phyloP scores from a whole-genome alignment of 2,329 filamentous ascomycete species.

The Colletotrichum spaethianum region DNA sequence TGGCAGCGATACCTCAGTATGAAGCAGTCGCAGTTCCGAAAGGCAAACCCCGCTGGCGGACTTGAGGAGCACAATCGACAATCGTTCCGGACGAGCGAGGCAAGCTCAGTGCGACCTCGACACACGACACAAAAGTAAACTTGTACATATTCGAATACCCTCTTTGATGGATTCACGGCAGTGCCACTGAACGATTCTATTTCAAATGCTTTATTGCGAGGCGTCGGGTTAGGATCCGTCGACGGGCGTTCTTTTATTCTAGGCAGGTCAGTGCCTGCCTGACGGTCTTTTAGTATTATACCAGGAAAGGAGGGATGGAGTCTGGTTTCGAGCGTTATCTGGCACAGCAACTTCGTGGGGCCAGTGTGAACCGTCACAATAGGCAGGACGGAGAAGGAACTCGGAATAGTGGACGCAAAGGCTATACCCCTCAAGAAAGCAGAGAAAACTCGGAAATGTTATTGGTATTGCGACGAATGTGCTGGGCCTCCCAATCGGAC shows the following conservation, averaged over 20 bases:
- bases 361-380: constrained; percentile 2
- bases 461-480: constrained; percentile 11
- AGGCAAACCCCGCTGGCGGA: constrained; percentile 39
- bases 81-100: not conserved
- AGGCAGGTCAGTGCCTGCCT: constrained; percentile 18
- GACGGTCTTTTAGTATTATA: constrained; percentile 38
- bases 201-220: constrained; percentile 35
- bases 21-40: not conserved
- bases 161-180: constrained; percentile 32
- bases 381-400: not conserved
- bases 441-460: constrained; percentile 22
- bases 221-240: constrained; percentile 33
- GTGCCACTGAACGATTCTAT: constrained; percentile 26
- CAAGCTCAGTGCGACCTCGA: not conserved
- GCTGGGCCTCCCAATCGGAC: constrained; percentile 10
- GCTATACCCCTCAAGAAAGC: constrained; percentile 1
- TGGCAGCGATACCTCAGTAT: not conserved
- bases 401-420: not conserved
- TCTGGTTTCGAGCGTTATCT: constrained; percentile 27
- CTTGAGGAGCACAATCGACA: constrained; percentile 9
- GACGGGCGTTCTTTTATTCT: constrained; percentile 15
- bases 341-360: constrained; percentile 3
- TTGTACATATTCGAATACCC: constrained; percentile 37
- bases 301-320: constrained; percentile 28
- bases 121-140: constrained; percentile 8